Base-by-base conservation (phyloP, 1,284 basidiomycete species). In the Malassezia psittaci region DNA sequence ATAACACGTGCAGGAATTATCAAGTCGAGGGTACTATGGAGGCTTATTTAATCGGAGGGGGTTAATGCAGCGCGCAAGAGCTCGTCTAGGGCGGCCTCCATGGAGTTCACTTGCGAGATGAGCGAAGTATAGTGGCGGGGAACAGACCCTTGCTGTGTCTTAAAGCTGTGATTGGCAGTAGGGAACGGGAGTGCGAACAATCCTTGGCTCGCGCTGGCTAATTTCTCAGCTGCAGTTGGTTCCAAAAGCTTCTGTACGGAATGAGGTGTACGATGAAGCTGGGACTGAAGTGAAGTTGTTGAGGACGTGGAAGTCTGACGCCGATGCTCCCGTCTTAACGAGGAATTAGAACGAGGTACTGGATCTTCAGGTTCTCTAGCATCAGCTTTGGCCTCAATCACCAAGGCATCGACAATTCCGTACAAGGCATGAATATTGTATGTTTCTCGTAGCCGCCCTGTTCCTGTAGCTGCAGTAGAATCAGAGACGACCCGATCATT, bases 401-500 rank as follows among this genome's bases (percentile, higher is more conserved):
- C 55, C 8, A 57, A 11, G 15, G 55, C 55, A 43, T 57, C 51
- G n/a, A 57, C 55, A 48, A 57, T 57, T 36, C 55, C 46, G 15
- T 57, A 57, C 35, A 57, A 42, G 12, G 55, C 55, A 48, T 52
- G 45, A 34, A 57, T 48, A 36, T 57, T 57, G 54, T 57, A 57
- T 32, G 32, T 51, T 32, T 56, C 54, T 24, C 43, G 48, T 49
- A 10, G 24, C 48, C 47, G 36, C 21, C 32, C 48, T 6, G 54
- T 56, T 16, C 54, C 48, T 5, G 48, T 51, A 21, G 48, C 42
- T 7, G 50, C 54, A 24, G 41, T 51, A 9, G 54, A 46, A 39
- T 56, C 54, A 8, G 48, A 51, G 33, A 56, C 13, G 18, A 56
- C 43, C 8, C 54, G 54, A 32, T 56, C 54, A 16, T 42, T 39